Evolutionary conservation across 2,329 filamentous ascomycete species (phyloP).

Genomic region (Hirsutella rhossiliensis): DNA sequence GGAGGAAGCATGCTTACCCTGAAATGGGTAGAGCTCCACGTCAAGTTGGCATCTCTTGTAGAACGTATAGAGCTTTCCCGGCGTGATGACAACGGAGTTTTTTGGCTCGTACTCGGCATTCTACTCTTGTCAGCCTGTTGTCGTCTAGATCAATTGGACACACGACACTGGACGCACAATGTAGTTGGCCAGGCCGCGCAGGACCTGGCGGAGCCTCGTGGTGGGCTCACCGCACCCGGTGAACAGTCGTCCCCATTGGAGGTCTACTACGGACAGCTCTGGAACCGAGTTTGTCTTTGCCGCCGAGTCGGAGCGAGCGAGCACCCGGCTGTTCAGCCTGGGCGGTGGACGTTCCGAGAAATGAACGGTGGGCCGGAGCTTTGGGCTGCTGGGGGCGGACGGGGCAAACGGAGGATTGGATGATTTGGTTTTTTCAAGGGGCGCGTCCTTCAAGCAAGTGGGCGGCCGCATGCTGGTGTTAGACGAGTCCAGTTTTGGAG

Average conservation of each 20-base stretch:
- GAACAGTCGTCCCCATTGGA: conserved; percentile 68
- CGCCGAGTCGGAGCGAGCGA: conserved; percentile 1
- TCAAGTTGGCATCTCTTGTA: conserved; percentile 56
- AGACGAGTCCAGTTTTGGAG: not conserved
- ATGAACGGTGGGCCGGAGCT: conserved; percentile 14
- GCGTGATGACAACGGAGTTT: conserved; percentile 52
- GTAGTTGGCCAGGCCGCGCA: conserved; percentile 62
- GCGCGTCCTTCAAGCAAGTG: not conserved
- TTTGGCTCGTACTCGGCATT: conserved; percentile 18
- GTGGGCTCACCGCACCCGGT: conserved; percentile 56
- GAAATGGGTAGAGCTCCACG: conserved; percentile 57
- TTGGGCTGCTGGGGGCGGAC: conserved; percentile 3
- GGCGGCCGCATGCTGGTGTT: not conserved
- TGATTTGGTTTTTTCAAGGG: not conserved
- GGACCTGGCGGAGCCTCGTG: conserved; percentile 53
- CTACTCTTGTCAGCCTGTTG: conserved; percentile 7
- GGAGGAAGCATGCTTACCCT: conserved; percentile 33
- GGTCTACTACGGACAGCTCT: conserved; percentile 40
- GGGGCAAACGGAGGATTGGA: not conserved
- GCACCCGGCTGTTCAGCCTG: conserved; percentile 10
- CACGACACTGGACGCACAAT: conserved; percentile 37
- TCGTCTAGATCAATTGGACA: not conserved
- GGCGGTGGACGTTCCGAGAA: conserved; percentile 17
- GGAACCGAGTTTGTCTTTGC: conserved; percentile 2
- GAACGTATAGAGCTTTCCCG: conserved; percentile 62